Conservation (phyloP, 768 basidiomycete genomes). For the Phaffia australis region DNA sequence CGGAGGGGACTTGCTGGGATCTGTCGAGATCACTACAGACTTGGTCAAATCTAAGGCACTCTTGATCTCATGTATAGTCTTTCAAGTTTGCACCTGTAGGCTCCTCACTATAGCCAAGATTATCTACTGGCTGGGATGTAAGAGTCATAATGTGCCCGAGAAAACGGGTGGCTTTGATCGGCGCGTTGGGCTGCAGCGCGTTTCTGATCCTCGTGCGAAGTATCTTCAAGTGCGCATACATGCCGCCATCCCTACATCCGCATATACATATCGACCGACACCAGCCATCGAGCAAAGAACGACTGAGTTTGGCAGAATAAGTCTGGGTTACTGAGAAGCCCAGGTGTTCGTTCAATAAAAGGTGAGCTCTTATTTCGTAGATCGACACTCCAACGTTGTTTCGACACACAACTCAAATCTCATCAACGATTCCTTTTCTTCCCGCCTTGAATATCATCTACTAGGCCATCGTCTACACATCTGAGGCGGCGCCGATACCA, state of each 20-base stretch:
- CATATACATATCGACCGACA: too few species aligned
- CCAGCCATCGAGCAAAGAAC: background rate
- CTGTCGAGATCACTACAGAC: slow-evolving; percentile 1
- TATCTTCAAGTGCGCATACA: too few species aligned
- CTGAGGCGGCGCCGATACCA: slow-evolving; percentile 8
- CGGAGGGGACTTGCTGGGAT: slow-evolving; percentile 9
- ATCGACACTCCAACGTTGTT: background rate
- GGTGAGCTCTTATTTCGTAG: too few species aligned
- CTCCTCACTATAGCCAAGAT: slow-evolving; percentile 3
- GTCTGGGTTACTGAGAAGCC: background rate
- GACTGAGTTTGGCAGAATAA: slow-evolving; percentile 9
- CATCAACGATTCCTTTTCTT: too few species aligned
- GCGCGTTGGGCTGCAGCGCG: background rate
- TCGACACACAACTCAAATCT: background rate
- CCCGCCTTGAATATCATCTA: background rate
- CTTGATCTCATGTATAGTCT: slow-evolving; percentile 12
- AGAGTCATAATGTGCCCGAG: background rate
- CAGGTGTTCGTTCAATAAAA: slow-evolving; percentile 1
- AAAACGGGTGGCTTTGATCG: slow-evolving; percentile 1
- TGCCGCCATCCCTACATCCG: background rate
- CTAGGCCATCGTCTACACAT: background rate
- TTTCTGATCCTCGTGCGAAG: background rate
- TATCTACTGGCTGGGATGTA: slow-evolving; percentile 10
- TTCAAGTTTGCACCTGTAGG: slow-evolving; percentile 11
- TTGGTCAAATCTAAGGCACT: slow-evolving; percentile 6